phyloP scores from a whole-genome alignment of 306 rosid species.

The Cicer yamashitae region DNA sequence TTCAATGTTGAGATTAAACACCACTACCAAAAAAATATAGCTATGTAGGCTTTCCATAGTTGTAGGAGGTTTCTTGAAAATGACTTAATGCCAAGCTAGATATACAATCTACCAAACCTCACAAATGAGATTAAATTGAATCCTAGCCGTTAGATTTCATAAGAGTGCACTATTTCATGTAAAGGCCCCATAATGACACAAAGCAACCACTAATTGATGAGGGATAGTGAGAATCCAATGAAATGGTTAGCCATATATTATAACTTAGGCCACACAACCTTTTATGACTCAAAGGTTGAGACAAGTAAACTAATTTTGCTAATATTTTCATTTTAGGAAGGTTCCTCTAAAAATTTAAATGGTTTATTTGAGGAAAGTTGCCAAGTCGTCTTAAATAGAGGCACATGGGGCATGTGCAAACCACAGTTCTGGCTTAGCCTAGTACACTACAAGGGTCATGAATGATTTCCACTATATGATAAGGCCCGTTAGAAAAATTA shows the following conservation, averaged over 20 bases:
- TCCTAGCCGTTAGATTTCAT: constrained; percentile 31
- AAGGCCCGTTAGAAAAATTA: constrained; percentile 39
- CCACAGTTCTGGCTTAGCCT: constrained; percentile 13
- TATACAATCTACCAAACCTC: constrained; percentile 30
- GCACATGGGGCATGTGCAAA: constrained; percentile 51
- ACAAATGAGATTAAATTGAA: constrained; percentile 41
- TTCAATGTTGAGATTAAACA: not conserved
- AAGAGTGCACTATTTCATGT: constrained; percentile 33
- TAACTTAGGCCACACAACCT: constrained; percentile 36
- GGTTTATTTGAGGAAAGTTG: constrained; percentile 39
- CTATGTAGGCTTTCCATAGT: constrained; percentile 4
- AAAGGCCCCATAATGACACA: constrained; percentile 52
- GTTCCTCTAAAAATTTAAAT: constrained; percentile 21
- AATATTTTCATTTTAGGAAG: constrained; percentile 38
- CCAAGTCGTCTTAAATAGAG: constrained; percentile 37
- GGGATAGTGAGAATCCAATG: constrained; percentile 63
- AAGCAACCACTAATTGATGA: constrained; percentile 49
- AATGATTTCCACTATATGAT: constrained; percentile 29
- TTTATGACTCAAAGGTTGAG: constrained; percentile 34
- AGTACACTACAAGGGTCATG: not conserved
- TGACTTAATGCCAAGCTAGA: constrained; percentile 12
- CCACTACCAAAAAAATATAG: not conserved
- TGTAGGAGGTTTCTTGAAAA: constrained; percentile 49
- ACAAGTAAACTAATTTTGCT: constrained; percentile 38
- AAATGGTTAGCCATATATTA: constrained; percentile 42